Base-by-base conservation (phyloP, 257 asterid genomes). In the Dorcoceras hygrometricum region DNA sequence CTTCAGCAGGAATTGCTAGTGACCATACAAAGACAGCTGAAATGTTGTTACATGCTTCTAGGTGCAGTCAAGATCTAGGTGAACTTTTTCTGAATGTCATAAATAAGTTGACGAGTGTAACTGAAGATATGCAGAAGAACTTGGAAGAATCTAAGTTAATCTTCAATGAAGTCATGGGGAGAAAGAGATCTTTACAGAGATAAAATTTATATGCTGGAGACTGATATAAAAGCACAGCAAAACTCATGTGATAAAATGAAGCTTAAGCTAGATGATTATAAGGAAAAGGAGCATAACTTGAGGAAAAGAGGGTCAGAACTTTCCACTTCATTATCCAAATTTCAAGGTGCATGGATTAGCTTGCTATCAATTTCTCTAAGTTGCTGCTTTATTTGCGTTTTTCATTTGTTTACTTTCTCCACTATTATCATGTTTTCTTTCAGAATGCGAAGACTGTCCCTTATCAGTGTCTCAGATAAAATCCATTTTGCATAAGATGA, bases 401-500 rank as follows among this genome's bases (percentile, higher is more conserved):
- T 18, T 36, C n/a, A n/a, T 53, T 60, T 31, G 4, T 27, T 59
- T 57, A 19, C 58, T n/a, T 27, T 25, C 58, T 36, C 39, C 59
- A 28, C 16, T 59, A 0, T 50, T 60, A 66, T 72, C 27, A 29
- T 67, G 73, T 66, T 62, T 34, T 81, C 68, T 76, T 89, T 70
- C 86, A 93, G 99, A 86, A 72, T 29, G 62, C 60, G 86, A 81
- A 72, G 88, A 71, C 68, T 65, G 77, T 39, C 76, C 63, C 24
- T 78, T 90, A 70, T 83, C 96, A 60, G 75, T 81, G 54, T 79
- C 95, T 65, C 84, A 88, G 76, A 63, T 83, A 57, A 82, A 77
- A 58, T 80, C 82, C 73, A 77, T 93, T 70, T 72, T 90, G 64
- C 84, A 85, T 57, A 90, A 90, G 82, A 70, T 90, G 67, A 81